Base-by-base conservation (phyloP, 1,284 basidiomycete species). In the Ceratobasidium sp. region DNA sequence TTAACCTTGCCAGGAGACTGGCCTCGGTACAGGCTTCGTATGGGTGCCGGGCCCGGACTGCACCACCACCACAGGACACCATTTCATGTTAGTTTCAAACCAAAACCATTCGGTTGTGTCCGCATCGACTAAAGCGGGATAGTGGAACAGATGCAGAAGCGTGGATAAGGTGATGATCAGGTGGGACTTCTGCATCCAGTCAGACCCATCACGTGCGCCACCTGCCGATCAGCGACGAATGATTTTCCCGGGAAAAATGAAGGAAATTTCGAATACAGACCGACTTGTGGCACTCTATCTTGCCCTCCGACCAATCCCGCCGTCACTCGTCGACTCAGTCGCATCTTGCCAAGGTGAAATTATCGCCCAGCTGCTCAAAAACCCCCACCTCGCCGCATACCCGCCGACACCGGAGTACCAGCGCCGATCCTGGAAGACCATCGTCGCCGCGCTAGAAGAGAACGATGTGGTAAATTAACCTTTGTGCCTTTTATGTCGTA, bases 351-450 rank as follows among this genome's bases (percentile, higher is more conserved):
- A 68, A 24, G 8, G 43, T 37, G 16, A 19, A 24, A 27, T 56
- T 29, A 43, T 56, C 34, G 22, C 29, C 14, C 65, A 56, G 39
- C 13, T 43, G 1, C 29, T 68, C 29, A 54, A 27, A 54, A 68
- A 68, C n/a, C 65, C 49, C 29, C 65, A 68, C 29, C 9, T 68
- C 7, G 31, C n/a, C 31, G 24, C 49, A 31, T 68, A 89, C 78
- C 86, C 90, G 3, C 90, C 91, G 0, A 88, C 90, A 0, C 74
- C 77, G 16, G 84, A 87, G 76, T 92, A 90, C 77, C 90, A 90
- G 76, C 82, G 82, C 63, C 75, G 80, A 0, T 92, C 92, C 79
- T 93, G 90, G 90, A 93, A 92, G 81, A 89, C 88, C 87, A 83
- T 83, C 0, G 86, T 92, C 27, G 79, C 80, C 34, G 80, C 83